A percentile compares a stretch with the other conserved stretches of the same genome.
Conservation (phyloP, 2,329 filamentous ascomycete genomes). For the Daldinia sp. region DNA sequence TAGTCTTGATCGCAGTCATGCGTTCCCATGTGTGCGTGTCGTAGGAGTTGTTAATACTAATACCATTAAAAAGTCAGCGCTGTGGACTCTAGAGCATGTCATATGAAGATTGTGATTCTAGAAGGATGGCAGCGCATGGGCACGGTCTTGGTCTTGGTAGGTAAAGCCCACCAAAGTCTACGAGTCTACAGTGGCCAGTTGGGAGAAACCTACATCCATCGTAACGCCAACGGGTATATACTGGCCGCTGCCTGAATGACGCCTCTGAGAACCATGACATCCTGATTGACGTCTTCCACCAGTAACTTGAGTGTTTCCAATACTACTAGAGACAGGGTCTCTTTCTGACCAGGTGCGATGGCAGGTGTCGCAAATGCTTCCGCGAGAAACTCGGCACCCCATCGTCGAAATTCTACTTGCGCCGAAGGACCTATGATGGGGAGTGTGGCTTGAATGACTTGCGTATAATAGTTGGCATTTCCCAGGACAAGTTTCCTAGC, state of each 20-base stretch:
- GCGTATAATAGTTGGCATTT: constrained; percentile 87
- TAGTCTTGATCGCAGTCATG: constrained; percentile 87
- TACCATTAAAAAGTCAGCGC: constrained; percentile 46
- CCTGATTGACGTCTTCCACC: constrained; percentile 76
- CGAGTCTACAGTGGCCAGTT: constrained; percentile 42
- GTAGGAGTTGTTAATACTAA: constrained; percentile 85
- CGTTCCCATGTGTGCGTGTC: constrained; percentile 85
- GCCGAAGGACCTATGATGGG: constrained; percentile 83
- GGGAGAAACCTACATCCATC: constrained; percentile 82
- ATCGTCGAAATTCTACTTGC: constrained; percentile 84
- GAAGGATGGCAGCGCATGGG: constrained; percentile 14
- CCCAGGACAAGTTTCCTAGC: constrained; percentile 89
- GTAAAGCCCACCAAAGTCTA: constrained; percentile 39
- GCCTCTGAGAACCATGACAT: constrained; percentile 82
- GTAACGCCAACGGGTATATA: constrained; percentile 90
- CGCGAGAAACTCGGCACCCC: constrained; percentile 94
- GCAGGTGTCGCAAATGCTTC: constrained; percentile 96
- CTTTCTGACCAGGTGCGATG: constrained; percentile 79
- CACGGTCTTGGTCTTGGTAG: constrained; percentile 8
- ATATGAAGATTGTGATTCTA: constrained; percentile 15
- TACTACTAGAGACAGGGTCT: constrained; percentile 77
- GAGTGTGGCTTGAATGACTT: constrained; percentile 91
- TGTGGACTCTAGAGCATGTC: constrained; percentile 14
- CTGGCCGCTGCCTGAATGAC: constrained; percentile 89
- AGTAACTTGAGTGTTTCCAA: constrained; percentile 78